Base-by-base conservation (phyloP, 192 early-diverging fungal genomes). In the Podochytrium sp. region DNA sequence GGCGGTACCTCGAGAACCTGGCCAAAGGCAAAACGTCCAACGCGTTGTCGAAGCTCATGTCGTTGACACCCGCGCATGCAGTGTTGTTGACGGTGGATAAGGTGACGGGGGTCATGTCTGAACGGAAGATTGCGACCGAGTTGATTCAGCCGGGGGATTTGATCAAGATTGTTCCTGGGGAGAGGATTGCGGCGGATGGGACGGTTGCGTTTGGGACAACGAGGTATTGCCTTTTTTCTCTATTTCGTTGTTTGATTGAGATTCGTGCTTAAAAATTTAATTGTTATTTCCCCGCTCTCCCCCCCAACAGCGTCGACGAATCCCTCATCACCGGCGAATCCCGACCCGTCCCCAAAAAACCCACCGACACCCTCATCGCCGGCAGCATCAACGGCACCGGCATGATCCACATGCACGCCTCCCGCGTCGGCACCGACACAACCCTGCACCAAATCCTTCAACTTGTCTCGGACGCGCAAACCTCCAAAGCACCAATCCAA, bases 251-350 rank as follows among this genome's bases (percentile, higher is more conserved):
- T 47, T 47, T 47, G 7, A 12, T 47, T 47, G 43, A 47, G 20
- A 47, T n/a, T n/a, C n/a, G n/a, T n/a, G n/a, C n/a, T n/a, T n/a
- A n/a, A n/a, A n/a, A n/a, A n/a, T n/a, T n/a, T n/a, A n/a, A n/a
- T n/a, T n/a, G n/a, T n/a, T n/a, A n/a, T n/a, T n/a, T n/a, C n/a
- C n/a, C n/a, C n/a, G n/a, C n/a, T n/a, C 43, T 47, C 43, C 43
- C 20, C 20, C 43, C 43, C 43, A 18, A 5, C 51, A 84, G 86
- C 35, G 90, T 97, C 10, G 96, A 99, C 83, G 97, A 99, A 82
- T 93, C 94, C n/a, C 92, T 96, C 67, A 90, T 99, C 0, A 98
- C 97, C 0, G 97, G 97, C 66, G 97, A 99, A 80, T 91, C 89
- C 4, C 78, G 92, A 35, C 87, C 93, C 2, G 92, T 98, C 41